phyloP scores from a whole-genome alignment of 805 yeast species.

The Wickerhamiella sergipiensis region DNA sequence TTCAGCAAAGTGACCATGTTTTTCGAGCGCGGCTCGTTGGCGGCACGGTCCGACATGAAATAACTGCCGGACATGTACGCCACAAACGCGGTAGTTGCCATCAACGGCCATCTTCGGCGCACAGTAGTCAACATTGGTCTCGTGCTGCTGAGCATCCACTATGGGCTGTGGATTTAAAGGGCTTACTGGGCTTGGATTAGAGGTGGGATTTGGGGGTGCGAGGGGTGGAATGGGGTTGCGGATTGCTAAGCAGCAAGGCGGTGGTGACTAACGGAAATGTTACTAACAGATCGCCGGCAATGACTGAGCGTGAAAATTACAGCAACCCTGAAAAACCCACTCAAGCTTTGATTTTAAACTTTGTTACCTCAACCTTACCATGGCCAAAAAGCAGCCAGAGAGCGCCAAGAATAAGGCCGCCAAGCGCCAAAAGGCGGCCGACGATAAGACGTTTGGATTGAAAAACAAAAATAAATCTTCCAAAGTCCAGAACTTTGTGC shows the following conservation, averaged over 20 bases:
- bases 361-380: background rate
- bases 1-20: constrained; percentile 11
- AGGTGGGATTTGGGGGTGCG: no score
- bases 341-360: background rate
- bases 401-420: constrained; percentile 40
- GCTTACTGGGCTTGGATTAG: no score
- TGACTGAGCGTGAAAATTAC: background rate
- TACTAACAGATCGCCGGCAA: no score
- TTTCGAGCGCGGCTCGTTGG: constrained; percentile 5
- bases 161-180: no score
- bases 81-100: constrained; percentile 6
- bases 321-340: background rate
- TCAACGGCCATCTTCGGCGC: constrained; percentile 7
- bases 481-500: constrained; percentile 64
- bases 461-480: constrained; percentile 90
- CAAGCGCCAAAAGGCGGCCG: constrained; percentile 46
- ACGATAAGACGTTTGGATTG: constrained; percentile 90
- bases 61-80: constrained; percentile 3
- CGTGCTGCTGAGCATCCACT: background rate
- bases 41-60: background rate
- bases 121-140: background rate
- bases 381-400: constrained; percentile 49
- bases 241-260: no score
- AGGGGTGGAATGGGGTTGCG: no score
- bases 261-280: no score